Base-by-base conservation (phyloP, 2,329 filamentous ascomycete species). In the Cladophialophora psammophila region DNA sequence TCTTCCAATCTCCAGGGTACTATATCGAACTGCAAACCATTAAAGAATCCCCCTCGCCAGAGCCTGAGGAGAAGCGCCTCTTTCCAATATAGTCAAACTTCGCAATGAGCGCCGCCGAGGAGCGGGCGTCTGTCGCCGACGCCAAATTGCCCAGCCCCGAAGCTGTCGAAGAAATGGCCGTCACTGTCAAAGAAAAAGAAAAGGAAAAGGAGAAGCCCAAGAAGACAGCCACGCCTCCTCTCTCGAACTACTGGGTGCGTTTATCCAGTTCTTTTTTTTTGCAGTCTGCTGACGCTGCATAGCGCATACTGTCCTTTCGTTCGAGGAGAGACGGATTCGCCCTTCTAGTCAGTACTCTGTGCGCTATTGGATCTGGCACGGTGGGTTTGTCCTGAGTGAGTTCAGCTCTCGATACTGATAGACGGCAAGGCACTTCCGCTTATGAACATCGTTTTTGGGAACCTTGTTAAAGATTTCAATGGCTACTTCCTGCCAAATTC, bases 381-480 rank as follows among this genome's bases (percentile, higher is more conserved):
- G 67, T 72, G 67, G 34, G 69, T 67, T 31, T 31, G 15, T 12
- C 34, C 15, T n/a, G 32, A 36, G 13, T 38, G 7, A 15, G 38
- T 34, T 50, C 57, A 18, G 3, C 2, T 18, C 3, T n/a, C 18
- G 26, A 55, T 15, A 18, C 36, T 67, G 63, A 45, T 57, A 57
- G 3, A 45, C 40, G 35, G 15, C 9, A 18, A 72, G 57, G 64
- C 67, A 13, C 56, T 73, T 10, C 72, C 72, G 10, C 70, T 86
- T 38, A 88, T 89, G 85, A 86, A 87, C 42, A 78, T 89, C 45
- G 79, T 88, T 6, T 87, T 88, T 74, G 86, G 86, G 70, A 76
- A 77, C 42, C 81, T 85, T 38, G 82, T 88, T 54, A 84, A 84
- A 7, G 78, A 82, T 8, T 88, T 89, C 71, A 86, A 83, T 60